These are phyloP conservation scores for Penicillium salamii DNA, from an alignment of 495 filamentous ascomycete genomes.

Conservation along the genomic window DNA sequence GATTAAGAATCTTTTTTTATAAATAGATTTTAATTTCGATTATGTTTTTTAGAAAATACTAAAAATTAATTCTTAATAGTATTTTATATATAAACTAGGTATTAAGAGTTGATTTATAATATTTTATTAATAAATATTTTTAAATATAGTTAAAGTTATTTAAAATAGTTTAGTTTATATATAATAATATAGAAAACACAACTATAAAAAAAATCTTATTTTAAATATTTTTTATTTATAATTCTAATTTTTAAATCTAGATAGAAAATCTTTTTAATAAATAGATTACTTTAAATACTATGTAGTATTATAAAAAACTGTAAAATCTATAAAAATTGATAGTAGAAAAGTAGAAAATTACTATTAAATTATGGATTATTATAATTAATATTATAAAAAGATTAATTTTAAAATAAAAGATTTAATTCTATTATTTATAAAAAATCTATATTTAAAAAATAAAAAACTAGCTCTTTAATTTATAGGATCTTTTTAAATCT, in stretches of 20 bases:
- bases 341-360: too few species aligned
- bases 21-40: constrained; percentile 8
- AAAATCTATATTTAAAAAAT: not conserved
- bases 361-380: not conserved
- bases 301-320: not conserved
- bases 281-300: not conserved
- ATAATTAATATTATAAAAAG: not conserved
- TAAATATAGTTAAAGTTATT: not conserved
- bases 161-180: not conserved
- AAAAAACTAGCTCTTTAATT: not conserved
- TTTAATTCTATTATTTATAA: not conserved
- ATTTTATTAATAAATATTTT: constrained; percentile 13
- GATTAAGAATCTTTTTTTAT: constrained; percentile 12
- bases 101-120: not conserved
- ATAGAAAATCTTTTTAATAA: not conserved
- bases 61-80: not conserved
- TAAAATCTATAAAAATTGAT: not conserved
- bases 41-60: constrained; percentile 7
- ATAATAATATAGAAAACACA: not conserved
- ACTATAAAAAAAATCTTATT: not conserved
- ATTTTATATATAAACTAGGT: constrained; percentile 18
- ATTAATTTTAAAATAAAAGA: not conserved
- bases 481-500: not conserved
- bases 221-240: not conserved
- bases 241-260: not conserved